Base-by-base conservation (phyloP, 805 yeast species). In the Brettanomyces sp. region DNA sequence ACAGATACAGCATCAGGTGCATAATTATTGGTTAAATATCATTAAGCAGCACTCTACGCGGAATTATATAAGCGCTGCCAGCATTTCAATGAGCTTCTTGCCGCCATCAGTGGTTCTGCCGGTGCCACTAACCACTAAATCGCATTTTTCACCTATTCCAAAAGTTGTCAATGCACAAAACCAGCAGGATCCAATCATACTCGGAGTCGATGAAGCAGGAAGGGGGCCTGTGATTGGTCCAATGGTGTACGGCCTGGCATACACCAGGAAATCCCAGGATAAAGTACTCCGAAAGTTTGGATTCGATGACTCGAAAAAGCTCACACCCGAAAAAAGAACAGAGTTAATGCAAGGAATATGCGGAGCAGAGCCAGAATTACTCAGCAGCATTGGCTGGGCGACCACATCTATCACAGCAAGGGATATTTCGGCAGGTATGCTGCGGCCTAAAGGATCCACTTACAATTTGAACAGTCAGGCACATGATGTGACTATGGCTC, bases 201-300 rank as follows among this genome's bases (percentile, higher is more conserved):
- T 93, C 9, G 99, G 99, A 1, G 95, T 93, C 1, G 99, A 93
- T 63, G 99, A 93, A 61, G 99, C 99, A 0, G 99, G 99, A 1
- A 73, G 99, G 53, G 99, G 99, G 0, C 99, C 99, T 0, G 97
- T 95, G 0, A 57, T 95, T 37, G 99, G 99, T 0, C 95, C 98
- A 0, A 93, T 93, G 99, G 99, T 93, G 2, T 93, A 93, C 58
- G 95, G 95, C 3, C 70, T 88, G 5, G 80, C 93, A 3, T 93
- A 88, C 59, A 82, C 95, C 51, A 64, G 80, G 11, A 70, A 73
- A 42, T 62, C 67, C 0, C 85, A 77, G 47, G 73, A 70, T 30
- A 57, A 64, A 1, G 59, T 72, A 18, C 70, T 83, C 43, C 73
- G 75, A 24, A 65, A 73, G 32, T 82, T 77, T 52, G 96, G 89